Evolutionary conservation across 768 basidiomycete species (phyloP).

Genomic region (Boletus sp.): DNA sequence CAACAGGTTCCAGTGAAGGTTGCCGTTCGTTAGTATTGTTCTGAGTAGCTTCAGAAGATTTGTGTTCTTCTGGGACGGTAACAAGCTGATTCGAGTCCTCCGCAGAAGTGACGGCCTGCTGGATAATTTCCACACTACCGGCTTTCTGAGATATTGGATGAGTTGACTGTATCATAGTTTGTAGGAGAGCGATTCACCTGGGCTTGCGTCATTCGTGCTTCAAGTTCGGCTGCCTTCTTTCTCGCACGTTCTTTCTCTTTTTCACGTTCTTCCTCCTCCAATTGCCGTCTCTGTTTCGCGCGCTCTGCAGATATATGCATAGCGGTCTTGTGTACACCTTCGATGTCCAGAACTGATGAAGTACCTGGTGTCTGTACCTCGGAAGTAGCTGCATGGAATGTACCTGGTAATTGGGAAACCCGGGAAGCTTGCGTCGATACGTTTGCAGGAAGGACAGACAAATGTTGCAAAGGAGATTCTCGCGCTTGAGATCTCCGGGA

Average conservation of each 20-base stretch:
- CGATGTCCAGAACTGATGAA: conserved; percentile 43
- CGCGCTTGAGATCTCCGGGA: conserved; percentile 39
- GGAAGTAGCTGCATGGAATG: conserved; percentile 41
- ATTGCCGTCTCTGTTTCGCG: conserved; percentile 72
- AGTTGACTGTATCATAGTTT: conserved; percentile 8
- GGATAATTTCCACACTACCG: conserved; percentile 43
- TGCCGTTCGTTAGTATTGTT: conserved; percentile 28
- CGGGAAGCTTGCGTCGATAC: conserved; percentile 3
- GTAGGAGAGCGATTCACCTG: conserved; percentile 16
- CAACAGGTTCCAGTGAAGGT: conserved; percentile 33
- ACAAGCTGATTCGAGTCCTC: conserved; percentile 5
- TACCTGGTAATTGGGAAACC: conserved; percentile 42
- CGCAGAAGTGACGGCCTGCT: conserved; percentile 40
- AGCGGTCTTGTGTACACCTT: conserved; percentile 65
- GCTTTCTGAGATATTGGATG: conserved; percentile 27
- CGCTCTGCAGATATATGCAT: conserved; percentile 87
- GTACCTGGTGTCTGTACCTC: conserved; percentile 29
- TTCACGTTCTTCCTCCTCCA: conserved; percentile 81
- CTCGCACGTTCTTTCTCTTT: conserved; percentile 77
- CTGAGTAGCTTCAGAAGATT: neutral
- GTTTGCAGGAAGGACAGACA: conserved; percentile 23
- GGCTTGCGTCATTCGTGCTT: conserved; percentile 53
- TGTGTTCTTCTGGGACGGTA: conserved; percentile 4
- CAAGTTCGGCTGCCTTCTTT: conserved; percentile 73
- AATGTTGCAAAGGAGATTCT: conserved; percentile 40